These are phyloP conservation scores for Amanita fuliginea DNA, from an alignment of 768 basidiomycete genomes.

Conservation along the genomic window DNA sequence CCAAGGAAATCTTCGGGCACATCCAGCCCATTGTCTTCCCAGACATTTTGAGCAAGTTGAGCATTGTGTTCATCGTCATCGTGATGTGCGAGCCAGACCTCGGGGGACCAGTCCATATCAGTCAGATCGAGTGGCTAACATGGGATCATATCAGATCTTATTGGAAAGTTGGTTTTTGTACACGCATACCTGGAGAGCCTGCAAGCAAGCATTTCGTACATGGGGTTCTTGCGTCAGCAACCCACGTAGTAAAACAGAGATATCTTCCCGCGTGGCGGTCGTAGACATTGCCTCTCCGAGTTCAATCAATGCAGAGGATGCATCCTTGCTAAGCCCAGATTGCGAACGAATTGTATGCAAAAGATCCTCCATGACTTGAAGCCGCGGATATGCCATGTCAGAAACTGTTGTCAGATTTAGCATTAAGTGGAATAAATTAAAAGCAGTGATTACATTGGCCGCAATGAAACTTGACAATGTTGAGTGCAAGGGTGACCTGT, in stretches of 20 bases:
- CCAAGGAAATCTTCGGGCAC: slow-evolving; percentile 57
- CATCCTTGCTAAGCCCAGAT: slow-evolving; percentile 74
- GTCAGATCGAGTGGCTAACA: slow-evolving; percentile 85
- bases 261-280: slow-evolving; percentile 53
- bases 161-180: not conserved
- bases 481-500: slow-evolving; percentile 67
- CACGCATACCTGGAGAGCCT: slow-evolving; percentile 65
- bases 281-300: slow-evolving; percentile 70
- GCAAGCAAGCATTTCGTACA: slow-evolving; percentile 82
- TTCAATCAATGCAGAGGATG: slow-evolving; percentile 69
- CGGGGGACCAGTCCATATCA: slow-evolving; percentile 86
- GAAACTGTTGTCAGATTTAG: slow-evolving; percentile 35
- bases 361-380: slow-evolving; percentile 55
- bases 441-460: slow-evolving; percentile 50
- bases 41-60: slow-evolving; percentile 65
- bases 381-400: slow-evolving; percentile 63
- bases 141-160: not conserved
- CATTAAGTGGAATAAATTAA: not conserved
- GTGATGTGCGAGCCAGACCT: slow-evolving; percentile 81
- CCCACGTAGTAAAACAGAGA: slow-evolving; percentile 54
- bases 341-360: slow-evolving; percentile 66
- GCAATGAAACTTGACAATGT: slow-evolving; percentile 60
- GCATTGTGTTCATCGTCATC: slow-evolving; percentile 84
- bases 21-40: slow-evolving; percentile 95
- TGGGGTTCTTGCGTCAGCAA: slow-evolving; percentile 80